A percentile compares a stretch with the other conserved stretches of the same genome.
Conservation (phyloP, 1,139 yeast genomes). For the Zygotorulaspora mrakii region DNA sequence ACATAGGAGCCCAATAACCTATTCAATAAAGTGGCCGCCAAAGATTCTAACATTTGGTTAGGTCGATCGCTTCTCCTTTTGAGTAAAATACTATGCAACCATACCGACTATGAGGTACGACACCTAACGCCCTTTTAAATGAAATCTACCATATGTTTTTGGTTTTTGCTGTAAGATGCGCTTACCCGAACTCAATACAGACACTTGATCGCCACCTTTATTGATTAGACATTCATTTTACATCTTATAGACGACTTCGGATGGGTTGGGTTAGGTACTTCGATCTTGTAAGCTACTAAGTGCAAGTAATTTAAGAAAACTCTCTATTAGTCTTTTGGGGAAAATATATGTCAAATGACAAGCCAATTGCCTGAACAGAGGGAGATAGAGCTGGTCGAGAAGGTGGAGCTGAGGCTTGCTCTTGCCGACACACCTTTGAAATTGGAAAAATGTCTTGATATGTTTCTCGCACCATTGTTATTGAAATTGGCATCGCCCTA, state of each 20-base stretch:
- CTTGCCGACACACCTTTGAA: slow-evolving; percentile 67
- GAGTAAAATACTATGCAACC: no score
- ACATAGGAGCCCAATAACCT: slow-evolving; percentile 59
- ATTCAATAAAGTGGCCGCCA: slow-evolving; percentile 48
- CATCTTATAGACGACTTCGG: not conserved
- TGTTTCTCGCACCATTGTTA: slow-evolving; percentile 73
- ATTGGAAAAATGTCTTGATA: slow-evolving; percentile 55
- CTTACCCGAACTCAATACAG: not conserved
- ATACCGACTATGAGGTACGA: no score
- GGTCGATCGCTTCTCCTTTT: not conserved
- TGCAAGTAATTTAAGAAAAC: not conserved
- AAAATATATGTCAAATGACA: not conserved
- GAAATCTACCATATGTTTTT: not conserved
- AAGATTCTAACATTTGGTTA: slow-evolving; percentile 46
- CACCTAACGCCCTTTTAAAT: not conserved
- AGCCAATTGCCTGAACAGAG: slow-evolving; percentile 35
- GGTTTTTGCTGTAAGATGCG: not conserved
- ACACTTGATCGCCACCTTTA: no score
- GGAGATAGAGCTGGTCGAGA: slow-evolving; percentile 59
- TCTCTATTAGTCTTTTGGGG: no score
- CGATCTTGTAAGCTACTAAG: not conserved
- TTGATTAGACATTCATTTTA: no score
- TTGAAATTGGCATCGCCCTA: slow-evolving; percentile 75
- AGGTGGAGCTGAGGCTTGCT: slow-evolving; percentile 81
- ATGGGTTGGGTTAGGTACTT: not conserved